These are phyloP conservation scores for Gracilariopsis chorda DNA, from an alignment of 23 red algal species.

Conservation along the genomic window DNA sequence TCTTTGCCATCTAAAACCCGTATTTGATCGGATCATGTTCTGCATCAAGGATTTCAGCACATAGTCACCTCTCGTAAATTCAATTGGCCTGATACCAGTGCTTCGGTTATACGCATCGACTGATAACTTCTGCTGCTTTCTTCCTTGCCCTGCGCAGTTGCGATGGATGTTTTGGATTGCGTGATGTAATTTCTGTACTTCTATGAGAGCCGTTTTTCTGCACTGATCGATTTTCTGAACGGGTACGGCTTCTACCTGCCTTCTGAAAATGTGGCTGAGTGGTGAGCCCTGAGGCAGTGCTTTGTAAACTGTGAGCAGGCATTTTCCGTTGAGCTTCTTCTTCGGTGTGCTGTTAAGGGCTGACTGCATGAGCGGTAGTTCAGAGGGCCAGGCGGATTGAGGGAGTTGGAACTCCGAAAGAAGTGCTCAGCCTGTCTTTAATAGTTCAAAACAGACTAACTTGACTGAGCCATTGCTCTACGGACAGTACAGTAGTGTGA, in stretches of 20 bases:
- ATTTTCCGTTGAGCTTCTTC: not conserved
- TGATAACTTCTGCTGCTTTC: too few relatives aligned
- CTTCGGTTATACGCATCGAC: not conserved
- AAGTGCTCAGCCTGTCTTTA: not conserved
- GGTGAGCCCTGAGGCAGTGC: not conserved
- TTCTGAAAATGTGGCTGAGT: not conserved
- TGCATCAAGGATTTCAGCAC: not conserved
- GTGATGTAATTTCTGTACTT: not conserved
- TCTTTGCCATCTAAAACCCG: not conserved
- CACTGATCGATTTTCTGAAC: not conserved
- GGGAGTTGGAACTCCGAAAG: not conserved
- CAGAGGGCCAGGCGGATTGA: not conserved
- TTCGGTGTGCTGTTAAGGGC: not conserved
- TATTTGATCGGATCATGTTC: not conserved
- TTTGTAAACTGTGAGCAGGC: not conserved
- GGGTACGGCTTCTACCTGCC: too few relatives aligned
- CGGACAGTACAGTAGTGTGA: not conserved
- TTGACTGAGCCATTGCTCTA: conserved; percentile 12
- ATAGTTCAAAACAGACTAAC: not conserved
- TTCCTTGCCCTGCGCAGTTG: too few relatives aligned
- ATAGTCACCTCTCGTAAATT: not conserved
- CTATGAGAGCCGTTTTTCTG: not conserved
- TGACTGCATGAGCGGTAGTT: not conserved
- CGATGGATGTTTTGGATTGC: not conserved
- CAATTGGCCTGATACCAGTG: not conserved